Conservation (phyloP, 306 rosid species). For the Rosa rugosa region DNA sequence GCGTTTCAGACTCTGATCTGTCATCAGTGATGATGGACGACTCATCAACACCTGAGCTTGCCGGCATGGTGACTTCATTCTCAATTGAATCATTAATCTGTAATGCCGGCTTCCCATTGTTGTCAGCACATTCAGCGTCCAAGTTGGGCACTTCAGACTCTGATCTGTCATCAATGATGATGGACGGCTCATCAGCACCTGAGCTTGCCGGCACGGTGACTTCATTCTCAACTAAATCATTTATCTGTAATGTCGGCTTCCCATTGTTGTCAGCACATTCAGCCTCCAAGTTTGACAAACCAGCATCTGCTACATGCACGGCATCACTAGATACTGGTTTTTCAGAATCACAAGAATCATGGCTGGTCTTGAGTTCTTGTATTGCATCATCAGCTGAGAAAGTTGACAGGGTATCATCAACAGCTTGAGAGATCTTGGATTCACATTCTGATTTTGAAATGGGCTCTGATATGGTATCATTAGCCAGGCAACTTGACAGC, state of each 20-base stretch:
- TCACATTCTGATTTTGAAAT: conserved; percentile 1
- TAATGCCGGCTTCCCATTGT: background rate
- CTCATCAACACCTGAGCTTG: background rate
- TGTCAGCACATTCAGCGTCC: conserved; percentile 21
- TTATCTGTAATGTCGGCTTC: background rate
- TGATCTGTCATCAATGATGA: conserved; percentile 12
- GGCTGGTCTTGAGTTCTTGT: conserved; percentile 15
- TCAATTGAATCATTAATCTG: conserved; percentile 11
- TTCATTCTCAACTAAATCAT: conserved; percentile 13
- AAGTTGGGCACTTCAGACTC: conserved; percentile 18
- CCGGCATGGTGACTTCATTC: conserved; percentile 1
- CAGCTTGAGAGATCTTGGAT: background rate
- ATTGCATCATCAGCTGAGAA: conserved; percentile 15
- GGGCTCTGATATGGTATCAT: background rate
- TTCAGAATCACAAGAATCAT: conserved; percentile 20
- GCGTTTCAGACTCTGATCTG: conserved; percentile 30
- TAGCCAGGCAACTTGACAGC: background rate
- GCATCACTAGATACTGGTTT: conserved; percentile 21
- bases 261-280: conserved; percentile 19
- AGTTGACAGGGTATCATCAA: conserved; percentile 14
- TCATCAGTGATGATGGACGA: background rate
- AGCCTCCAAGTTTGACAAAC: conserved; percentile 14
- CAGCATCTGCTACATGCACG: conserved; percentile 8
- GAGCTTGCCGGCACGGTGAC: background rate
- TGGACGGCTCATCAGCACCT: background rate